Evolutionary conservation across 768 basidiomycete species (phyloP).

Genomic region (Psilocybe cyanescens): DNA sequence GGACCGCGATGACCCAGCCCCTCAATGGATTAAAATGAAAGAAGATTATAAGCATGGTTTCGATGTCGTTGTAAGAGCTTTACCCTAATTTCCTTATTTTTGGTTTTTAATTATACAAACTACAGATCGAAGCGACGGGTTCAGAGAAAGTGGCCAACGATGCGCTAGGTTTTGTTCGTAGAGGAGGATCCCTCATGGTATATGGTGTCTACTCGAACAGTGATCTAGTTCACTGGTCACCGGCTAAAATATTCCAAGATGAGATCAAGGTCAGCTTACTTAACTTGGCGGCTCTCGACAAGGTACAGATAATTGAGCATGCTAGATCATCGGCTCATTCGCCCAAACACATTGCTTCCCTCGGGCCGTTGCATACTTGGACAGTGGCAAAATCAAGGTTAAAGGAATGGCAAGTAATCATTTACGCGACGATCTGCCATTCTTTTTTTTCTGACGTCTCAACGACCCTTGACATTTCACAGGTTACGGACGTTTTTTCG

Average conservation of each 20-base stretch:
- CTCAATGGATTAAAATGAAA: slow-evolving; percentile 81
- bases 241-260: slow-evolving; percentile 81
- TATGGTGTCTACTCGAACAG: slow-evolving; percentile 92
- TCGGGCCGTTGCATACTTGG: slow-evolving; percentile 86
- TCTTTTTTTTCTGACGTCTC: slow-evolving; percentile 5
- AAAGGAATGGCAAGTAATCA: slow-evolving; percentile 63
- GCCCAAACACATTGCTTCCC: slow-evolving; percentile 91
- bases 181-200: slow-evolving; percentile 83
- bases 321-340: slow-evolving; percentile 87
- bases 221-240: slow-evolving; percentile 84
- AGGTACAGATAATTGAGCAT: not conserved
- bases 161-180: slow-evolving; percentile 86
- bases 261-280: slow-evolving; percentile 43
- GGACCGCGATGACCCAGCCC: slow-evolving; percentile 70
- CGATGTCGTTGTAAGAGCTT: slow-evolving; percentile 64
- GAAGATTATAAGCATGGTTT: slow-evolving; percentile 84
- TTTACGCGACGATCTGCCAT: not conserved
- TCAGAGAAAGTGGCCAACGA: slow-evolving; percentile 85
- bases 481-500: slow-evolving; percentile 56
- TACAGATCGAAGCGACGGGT: slow-evolving; percentile 56
- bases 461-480: slow-evolving; percentile 7
- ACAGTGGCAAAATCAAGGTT: slow-evolving; percentile 81
- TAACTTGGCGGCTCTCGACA: not conserved
- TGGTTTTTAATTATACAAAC: slow-evolving; percentile 1
- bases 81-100: slow-evolving; percentile 1